Evolutionary conservation across 2,329 filamentous ascomycete species (phyloP).

Genomic region (Neonectria sp.): DNA sequence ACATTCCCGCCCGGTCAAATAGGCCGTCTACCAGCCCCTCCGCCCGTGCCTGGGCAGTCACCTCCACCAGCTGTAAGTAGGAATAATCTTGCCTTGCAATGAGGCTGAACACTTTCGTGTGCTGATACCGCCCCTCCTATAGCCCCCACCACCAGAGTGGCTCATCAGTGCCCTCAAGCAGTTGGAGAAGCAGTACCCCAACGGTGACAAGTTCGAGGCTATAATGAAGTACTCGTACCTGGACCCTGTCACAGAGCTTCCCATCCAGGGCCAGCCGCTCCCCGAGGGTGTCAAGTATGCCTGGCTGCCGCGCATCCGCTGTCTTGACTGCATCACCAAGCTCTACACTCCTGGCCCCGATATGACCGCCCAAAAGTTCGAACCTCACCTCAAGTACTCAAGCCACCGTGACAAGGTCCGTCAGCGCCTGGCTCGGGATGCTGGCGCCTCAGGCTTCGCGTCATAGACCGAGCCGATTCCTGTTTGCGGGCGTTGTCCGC

Average conservation of each 20-base stretch:
- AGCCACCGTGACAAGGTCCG: conserved; percentile 80
- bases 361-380: conserved; percentile 89
- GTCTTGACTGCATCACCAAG: conserved; percentile 93
- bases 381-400: conserved; percentile 91
- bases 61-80: conserved; percentile 73
- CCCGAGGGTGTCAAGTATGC: conserved; percentile 80
- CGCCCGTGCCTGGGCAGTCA: conserved; percentile 70
- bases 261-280: conserved; percentile 70
- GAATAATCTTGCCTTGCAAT: not conserved
- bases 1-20: conserved; percentile 68
- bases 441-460: conserved; percentile 20
- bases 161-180: conserved; percentile 80
- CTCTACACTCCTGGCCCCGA: conserved; percentile 92
- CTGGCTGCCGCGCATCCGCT: conserved; percentile 91
- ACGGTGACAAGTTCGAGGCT: conserved; percentile 85
- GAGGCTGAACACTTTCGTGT: not conserved
- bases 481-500: not conserved
- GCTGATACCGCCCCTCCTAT: conserved; percentile 37
- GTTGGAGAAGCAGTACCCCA: conserved; percentile 79
- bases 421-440: conserved; percentile 48
- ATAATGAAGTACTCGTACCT: conserved; percentile 92
- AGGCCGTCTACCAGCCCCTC: conserved; percentile 78
- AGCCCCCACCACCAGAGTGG: conserved; percentile 93
- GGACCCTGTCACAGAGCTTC: conserved; percentile 78
- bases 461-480: conserved; percentile 12